Conservation (phyloP, 1,284 basidiomycete species). For the Mycena sp. region DNA sequence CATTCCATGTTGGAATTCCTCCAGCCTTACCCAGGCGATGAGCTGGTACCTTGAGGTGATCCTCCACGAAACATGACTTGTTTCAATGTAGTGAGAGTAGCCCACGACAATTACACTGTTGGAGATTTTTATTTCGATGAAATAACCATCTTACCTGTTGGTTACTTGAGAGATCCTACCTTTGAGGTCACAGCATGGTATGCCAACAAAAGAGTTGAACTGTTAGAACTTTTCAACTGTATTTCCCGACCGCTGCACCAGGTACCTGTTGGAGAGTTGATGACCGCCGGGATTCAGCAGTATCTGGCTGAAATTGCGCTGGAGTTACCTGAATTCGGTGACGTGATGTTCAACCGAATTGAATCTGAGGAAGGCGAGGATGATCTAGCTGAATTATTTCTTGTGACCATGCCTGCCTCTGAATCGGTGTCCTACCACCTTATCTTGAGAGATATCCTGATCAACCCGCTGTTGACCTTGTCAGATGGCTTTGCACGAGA, state of each 20-base stretch:
- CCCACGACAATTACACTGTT: not conserved
- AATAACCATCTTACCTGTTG: not conserved
- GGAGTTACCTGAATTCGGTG: not conserved
- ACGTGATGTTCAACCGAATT: not conserved
- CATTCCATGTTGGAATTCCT: not conserved
- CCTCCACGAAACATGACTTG: not conserved
- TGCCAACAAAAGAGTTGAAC: not conserved
- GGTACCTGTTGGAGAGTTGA: not conserved
- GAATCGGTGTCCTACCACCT: no score
- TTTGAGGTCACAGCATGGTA: conserved; percentile 7
- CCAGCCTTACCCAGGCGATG: conserved; percentile 9
- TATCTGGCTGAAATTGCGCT: not conserved
- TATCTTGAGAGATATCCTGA: no score
- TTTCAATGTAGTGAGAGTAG: not conserved
- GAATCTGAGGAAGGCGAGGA: not conserved
- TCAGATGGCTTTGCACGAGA: no score
- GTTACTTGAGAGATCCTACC: not conserved
- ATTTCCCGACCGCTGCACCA: not conserved
- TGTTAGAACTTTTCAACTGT: not conserved
- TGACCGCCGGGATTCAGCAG: not conserved
- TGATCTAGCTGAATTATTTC: not conserved
- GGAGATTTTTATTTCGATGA: not conserved
- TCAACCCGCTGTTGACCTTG: no score
- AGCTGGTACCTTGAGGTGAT: not conserved
- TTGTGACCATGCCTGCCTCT: not conserved